phyloP scores from a whole-genome alignment of 2,329 filamentous ascomycete genomes.

The Orbilia quercus region DNA sequence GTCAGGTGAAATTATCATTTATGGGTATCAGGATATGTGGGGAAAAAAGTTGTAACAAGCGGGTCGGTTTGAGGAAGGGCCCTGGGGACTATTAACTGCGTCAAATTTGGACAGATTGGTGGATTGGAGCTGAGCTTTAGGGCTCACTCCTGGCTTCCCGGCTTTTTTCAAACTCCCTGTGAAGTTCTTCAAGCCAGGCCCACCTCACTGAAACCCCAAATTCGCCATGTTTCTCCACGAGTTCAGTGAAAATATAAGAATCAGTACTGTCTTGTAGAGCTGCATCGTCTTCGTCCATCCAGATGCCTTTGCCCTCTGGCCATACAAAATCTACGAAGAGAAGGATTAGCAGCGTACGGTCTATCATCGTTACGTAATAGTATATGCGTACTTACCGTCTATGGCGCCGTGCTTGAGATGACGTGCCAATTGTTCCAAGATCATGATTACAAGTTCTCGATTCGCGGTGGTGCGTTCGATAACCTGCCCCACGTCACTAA shows the following conservation, averaged over 20 bases:
- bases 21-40: no score
- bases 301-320: slow-evolving; percentile 23
- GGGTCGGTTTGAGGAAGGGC: no score
- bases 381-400: slow-evolving; percentile 1
- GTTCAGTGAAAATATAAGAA: not conserved
- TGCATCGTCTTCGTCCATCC: slow-evolving; percentile 36
- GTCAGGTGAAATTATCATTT: no score
- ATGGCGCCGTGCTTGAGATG: slow-evolving; percentile 1
- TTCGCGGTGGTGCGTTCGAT: slow-evolving; percentile 34
- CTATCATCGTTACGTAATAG: not conserved
- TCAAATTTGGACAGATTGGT: no score
- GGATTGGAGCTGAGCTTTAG: not conserved
- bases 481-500: slow-evolving; percentile 15
- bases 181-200: slow-evolving; percentile 17
- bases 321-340: slow-evolving; percentile 24
- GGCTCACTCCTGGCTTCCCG: not conserved
- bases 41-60: no score
- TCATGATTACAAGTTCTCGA: slow-evolving; percentile 11
- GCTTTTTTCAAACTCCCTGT: not conserved
- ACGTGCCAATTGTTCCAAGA: slow-evolving; percentile 2
- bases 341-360: not conserved
- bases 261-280: slow-evolving; percentile 6
- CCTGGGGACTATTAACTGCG: no score
- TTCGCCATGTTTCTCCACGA: slow-evolving; percentile 28
- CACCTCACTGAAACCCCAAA: slow-evolving; percentile 13